Evolutionary conservation across 169 alveolate genomes (phyloP).

Genomic region (Toxoplasma gondii): DNA sequence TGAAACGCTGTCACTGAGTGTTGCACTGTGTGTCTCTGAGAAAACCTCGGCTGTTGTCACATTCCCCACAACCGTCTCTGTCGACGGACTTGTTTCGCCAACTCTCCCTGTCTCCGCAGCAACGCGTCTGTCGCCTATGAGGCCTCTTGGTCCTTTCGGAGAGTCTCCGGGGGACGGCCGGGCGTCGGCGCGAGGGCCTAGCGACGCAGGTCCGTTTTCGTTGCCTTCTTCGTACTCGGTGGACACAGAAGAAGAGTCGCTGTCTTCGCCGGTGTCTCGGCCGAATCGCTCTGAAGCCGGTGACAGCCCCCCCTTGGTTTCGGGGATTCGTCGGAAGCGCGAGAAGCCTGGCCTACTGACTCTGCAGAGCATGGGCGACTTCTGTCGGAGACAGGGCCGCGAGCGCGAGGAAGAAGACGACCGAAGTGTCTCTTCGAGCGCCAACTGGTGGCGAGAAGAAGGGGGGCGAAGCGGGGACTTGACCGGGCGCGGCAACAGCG

Average conservation of each 20-base stretch:
- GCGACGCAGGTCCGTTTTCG: not conserved
- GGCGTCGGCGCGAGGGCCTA: not conserved
- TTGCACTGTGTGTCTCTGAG: no score
- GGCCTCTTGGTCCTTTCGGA: not conserved
- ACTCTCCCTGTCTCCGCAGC: not conserved
- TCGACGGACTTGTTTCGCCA: no score
- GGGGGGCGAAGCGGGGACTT: not conserved
- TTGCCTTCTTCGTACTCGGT: not conserved
- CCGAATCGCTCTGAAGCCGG: not conserved
- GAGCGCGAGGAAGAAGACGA: not conserved
- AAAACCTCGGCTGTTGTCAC: no score
- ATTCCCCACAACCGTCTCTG: no score
- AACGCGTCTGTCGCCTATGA: not conserved
- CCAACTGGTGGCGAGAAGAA: not conserved
- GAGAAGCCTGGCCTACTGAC: not conserved
- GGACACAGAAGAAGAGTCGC: not conserved
- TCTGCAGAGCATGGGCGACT: not conserved
- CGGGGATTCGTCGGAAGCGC: slow-evolving; percentile 2
- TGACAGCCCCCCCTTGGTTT: not conserved
- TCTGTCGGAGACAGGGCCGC: not conserved
- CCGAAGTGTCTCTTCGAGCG: not conserved
- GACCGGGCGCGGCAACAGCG: not conserved
- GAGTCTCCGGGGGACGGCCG: not conserved
- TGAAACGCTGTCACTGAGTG: no score
- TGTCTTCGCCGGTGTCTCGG: not conserved